Base-by-base conservation (phyloP, 352 stramenopile species). In the Pythium coloratum region DNA sequence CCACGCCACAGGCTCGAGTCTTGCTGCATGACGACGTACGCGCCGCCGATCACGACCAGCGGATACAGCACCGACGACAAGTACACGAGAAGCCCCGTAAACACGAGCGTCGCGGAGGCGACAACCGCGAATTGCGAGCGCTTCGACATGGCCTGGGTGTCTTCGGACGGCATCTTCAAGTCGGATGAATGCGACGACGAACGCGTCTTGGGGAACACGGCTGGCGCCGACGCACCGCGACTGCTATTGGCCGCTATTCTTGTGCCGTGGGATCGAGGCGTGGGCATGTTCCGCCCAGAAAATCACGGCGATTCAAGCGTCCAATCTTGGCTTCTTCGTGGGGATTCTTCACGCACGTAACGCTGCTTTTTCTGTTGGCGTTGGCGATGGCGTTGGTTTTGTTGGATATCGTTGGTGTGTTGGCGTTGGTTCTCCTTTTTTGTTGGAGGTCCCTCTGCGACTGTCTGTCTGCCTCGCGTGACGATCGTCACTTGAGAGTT, bases 51-150 rank as follows among this genome's bases (percentile, higher is more conserved):
- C 40, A 67, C 24, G 8, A 66, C 54, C 0, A 75, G 58, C 30
- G 69, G 69, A 40, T 69, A 71, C 28, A 75, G 33, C 36, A 75
- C 69, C 16, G 51, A 51, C 18, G 69, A 70, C 10, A 75, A n/a
- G 33, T 71, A 75, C 56, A 75, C 57, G 10, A 75, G 53, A 12
- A 75, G 53, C 6, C 58, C 69, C 12, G 63, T 38, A 47, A 75
- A 75, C n/a, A 60, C 62, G 50, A 74, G 34, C 33, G 68, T 58
- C 7, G 62, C 47, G 30, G 44, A 51, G 13, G 55, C 55, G n/a
- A 72, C 61, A 26, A 72, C 54, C 5, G 40, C 33, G 33, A 68
- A 59, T 51, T 72, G 66, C 18, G 66, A 71, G 10, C 42, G 59
- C n/a, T 42, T 66, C 40, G 65, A 71, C 65, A 71, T 71, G 65